These are phyloP conservation scores for Podospora pseudopauciseta DNA, from an alignment of 495 filamentous ascomycete species.

Conservation along the genomic window DNA sequence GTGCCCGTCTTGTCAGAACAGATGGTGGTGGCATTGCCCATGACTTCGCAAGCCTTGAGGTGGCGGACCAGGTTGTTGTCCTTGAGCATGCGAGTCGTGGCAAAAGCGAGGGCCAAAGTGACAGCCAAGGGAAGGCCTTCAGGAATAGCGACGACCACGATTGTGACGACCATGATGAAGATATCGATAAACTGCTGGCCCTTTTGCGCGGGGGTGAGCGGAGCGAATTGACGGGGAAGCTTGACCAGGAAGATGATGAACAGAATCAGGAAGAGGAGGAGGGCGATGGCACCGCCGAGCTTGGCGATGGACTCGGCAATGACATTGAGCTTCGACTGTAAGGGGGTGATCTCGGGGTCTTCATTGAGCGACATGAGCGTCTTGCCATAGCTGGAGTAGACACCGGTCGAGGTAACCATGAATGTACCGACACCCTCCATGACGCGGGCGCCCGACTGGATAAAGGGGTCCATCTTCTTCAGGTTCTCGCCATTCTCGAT, in stretches of 20 bases:
- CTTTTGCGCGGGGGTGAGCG: conserved; percentile 61
- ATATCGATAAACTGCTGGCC: conserved; percentile 86
- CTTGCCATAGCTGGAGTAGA: conserved; percentile 86
- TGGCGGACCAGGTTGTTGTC: conserved; percentile 93
- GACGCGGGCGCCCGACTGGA: conserved; percentile 87
- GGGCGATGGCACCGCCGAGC: conserved; percentile 77
- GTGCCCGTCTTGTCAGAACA: conserved; percentile 98
- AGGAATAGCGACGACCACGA: conserved; percentile 92
- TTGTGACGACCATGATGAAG: conserved; percentile 91
- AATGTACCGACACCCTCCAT: conserved; percentile 88
- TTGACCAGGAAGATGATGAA: conserved; percentile 83
- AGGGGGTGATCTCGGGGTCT: conserved; percentile 86
- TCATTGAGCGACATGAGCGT: conserved; percentile 92
- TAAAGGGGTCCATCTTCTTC: conserved; percentile 90
- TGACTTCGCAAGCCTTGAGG: conserved; percentile 93
- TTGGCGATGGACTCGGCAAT: conserved; percentile 94
- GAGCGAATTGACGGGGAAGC: conserved; percentile 49
- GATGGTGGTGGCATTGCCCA: conserved; percentile 95
- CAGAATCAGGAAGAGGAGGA: conserved; percentile 83
- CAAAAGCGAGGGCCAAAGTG: conserved; percentile 89
- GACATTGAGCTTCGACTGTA: conserved; percentile 87
- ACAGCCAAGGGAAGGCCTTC: conserved; percentile 92
- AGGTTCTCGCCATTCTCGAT: conserved; percentile 72
- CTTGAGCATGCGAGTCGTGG: conserved; percentile 90
- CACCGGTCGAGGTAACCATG: conserved; percentile 78